These are phyloP conservation scores for Magnolia officinalis DNA, from an alignment of 164 flowering plant genomes.

Conservation along the genomic window DNA sequence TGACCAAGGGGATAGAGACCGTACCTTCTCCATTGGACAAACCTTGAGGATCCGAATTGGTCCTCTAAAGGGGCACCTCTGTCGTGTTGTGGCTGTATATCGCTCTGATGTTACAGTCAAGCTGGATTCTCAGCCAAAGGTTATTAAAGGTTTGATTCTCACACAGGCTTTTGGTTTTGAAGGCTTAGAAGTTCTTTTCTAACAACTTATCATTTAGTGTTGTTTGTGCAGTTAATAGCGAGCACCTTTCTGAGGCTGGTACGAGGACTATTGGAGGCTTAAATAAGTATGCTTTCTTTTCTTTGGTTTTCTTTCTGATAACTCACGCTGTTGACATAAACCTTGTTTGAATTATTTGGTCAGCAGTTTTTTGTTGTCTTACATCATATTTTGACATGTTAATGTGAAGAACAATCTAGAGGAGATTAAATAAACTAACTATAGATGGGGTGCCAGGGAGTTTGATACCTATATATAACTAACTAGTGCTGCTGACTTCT, in stretches of 20 bases:
- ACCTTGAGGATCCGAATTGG: slow-evolving; percentile 81
- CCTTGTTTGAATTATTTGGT: background rate
- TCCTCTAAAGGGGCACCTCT: slow-evolving; percentile 83
- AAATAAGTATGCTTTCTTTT: slow-evolving; percentile 28
- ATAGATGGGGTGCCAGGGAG: too few relatives aligned
- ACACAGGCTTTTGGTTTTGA: slow-evolving; percentile 1
- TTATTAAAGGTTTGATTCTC: slow-evolving; percentile 66
- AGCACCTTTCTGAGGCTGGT: slow-evolving; percentile 82
- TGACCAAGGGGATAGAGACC: slow-evolving; percentile 44
- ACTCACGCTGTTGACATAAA: background rate
- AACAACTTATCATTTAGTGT: background rate
- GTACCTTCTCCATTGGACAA: slow-evolving; percentile 75
- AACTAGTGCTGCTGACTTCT: too few relatives aligned
- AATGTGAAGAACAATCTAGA: too few relatives aligned
- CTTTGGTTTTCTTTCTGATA: background rate
- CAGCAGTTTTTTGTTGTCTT: too few relatives aligned
- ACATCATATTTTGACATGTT: too few relatives aligned
- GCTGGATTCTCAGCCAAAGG: slow-evolving; percentile 76
- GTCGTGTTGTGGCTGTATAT: slow-evolving; percentile 77
- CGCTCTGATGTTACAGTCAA: slow-evolving; percentile 82
- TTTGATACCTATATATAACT: too few relatives aligned
- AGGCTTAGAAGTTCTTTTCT: background rate
- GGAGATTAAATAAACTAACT: too few relatives aligned
- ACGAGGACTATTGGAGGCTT: slow-evolving; percentile 40
- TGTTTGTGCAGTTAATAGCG: slow-evolving; percentile 58